Conservation (phyloP, 768 basidiomycete genomes). For the Suillus americanus region DNA sequence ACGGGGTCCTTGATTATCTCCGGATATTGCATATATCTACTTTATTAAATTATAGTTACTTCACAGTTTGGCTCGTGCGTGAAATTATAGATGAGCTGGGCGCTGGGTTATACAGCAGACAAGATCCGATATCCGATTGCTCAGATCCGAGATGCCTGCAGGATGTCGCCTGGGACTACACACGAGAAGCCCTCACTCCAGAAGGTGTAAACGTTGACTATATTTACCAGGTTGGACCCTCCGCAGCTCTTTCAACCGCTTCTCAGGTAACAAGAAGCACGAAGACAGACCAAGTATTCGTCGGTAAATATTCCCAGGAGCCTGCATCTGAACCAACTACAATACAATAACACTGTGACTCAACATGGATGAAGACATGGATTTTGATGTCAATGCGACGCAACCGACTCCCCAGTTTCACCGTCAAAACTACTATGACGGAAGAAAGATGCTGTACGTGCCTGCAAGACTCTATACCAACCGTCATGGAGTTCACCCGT, state of each 20-base stretch:
- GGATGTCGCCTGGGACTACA: constrained; percentile 29
- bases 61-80: neutral
- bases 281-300: neutral
- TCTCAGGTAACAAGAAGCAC: neutral
- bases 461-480: constrained; percentile 11
- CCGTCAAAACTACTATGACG: constrained; percentile 36
- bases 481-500: constrained; percentile 20
- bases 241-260: neutral
- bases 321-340: neutral
- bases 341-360: neutral
- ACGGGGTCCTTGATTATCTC: constrained; percentile 32
- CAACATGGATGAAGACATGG: constrained; percentile 83
- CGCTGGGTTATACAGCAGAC: constrained; percentile 3
- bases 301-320: neutral
- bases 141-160: constrained; percentile 39
- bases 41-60: constrained; percentile 15
- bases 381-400: constrained; percentile 48
- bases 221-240: constrained; percentile 1
- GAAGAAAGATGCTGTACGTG: constrained; percentile 76
- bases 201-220: neutral
- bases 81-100: neutral
- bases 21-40: constrained; percentile 10
- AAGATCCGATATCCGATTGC: constrained; percentile 36
- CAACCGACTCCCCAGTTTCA: constrained; percentile 33
- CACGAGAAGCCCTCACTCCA: constrained; percentile 8